Base-by-base conservation (phyloP, 1,139 yeast genomes). In the Kurtzmaniella quercitrusa region DNA sequence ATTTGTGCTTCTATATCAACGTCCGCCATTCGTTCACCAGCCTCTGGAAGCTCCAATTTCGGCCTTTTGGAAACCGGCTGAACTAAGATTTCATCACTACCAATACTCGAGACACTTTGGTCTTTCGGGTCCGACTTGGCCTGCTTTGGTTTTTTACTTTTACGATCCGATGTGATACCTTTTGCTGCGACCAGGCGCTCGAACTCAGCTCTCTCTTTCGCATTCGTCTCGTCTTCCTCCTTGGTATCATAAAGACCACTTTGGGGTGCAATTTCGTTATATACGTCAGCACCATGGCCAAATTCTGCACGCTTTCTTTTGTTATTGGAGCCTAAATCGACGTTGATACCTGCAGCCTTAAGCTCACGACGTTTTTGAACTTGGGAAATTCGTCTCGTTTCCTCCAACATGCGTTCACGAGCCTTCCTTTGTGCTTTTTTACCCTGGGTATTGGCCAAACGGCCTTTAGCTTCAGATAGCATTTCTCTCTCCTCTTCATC, bases 391-490 rank as follows among this genome's bases (percentile, higher is more conserved):
- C 95, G 66, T 53, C 80, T 77, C 45, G 87, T 82, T 55, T 85
- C 91, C 41, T 82, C 87, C 36, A 71, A 51, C 78, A 88, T 76
- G 43, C 94, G 70, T 56, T 93, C 98, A 44, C 98, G 71, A 3
- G 86, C 88, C 57, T 91, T 88, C 47, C 98, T 66, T 48, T 89
- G 87, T 1, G 98, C 98, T 63, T 93, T 93, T 54, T 91, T 89
- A 47, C 98, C 98, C 59, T 86, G 93, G 0, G 97, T 91, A 54
- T 88, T 91, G 8, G 96, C 88, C 50, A 93, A 66, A 52, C 98
- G 76, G 1, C 97, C 96, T 43, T 86, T 77, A 0, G 98, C 98
- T 57, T 93, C 98, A 8, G 91, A 81, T 9, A 93, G 65, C 97
- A 93, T 89, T 59, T 93, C 98, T 47, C 78, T 67, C 54, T 93